Evolutionary conservation across 2,329 filamentous ascomycete species (phyloP), one percentile per base, ranked within the genome.

Genomic region (Helminthosporium solani): DNA sequence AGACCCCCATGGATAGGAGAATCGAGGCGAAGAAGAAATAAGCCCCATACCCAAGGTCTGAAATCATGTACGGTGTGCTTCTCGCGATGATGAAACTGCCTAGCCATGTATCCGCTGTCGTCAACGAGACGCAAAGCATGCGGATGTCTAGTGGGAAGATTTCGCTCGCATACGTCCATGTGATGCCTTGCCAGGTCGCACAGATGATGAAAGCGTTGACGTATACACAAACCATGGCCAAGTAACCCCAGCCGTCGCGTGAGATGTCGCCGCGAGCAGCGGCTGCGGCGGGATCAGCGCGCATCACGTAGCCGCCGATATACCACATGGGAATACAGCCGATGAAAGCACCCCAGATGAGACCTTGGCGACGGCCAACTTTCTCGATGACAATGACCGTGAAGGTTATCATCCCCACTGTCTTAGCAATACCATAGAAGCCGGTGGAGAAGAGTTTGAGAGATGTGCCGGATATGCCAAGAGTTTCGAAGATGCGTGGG

Each of bases 201-300:
- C 70, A 77, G 38, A 78, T 79, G 52, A 80, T 79, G 35, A 79
- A 70, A 1, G 73, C 78, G 51, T 80, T 81, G 1, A 81, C 66
- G 67, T 80, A 81, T 19, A 81, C 75, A 58, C 77, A 77, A 2
- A 77, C 78, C 25, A 78, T 80, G 7, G 78, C 78, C 12, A 78
- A 71, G 46, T 77, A 74, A 0, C 78, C 79, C 46, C 76, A 77
- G 3, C 73, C 74, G 6, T 71, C 60, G 0, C 75, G 74, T 5
- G 71, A 66, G 1, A 74, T 58, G 11, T 67, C 63, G 7, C 77
- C 77, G 2, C 56, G 53, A 2, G 57, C 44, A 33, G 78, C 76
- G 18, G 74, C 72, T 1, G 58, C 67, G 7, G 74, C 71, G 0
- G 78, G 77, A 39, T 79, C 74, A 2, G 74, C 75, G 36, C 75